A percentile compares a stretch with the other conserved stretches of the same genome.
Conservation (phyloP, 768 basidiomycete species). For the Suillus subalutaceus region DNA sequence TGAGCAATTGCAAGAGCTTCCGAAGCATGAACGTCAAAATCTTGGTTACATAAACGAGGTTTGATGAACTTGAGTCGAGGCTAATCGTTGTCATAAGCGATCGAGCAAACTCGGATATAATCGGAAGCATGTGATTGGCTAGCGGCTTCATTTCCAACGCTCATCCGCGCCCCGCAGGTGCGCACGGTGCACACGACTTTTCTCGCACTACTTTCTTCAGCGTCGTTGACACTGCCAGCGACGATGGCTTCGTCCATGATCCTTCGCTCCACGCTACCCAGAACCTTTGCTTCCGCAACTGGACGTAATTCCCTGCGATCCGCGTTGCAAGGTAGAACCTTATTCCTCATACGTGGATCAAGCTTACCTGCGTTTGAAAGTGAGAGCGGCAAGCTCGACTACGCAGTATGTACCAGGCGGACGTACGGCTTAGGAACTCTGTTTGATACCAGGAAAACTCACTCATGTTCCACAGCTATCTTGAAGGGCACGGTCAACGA, state of each 20-base stretch:
- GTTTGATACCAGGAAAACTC: background rate
- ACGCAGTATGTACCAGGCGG: conserved; percentile 60
- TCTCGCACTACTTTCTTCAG: conserved; percentile 1
- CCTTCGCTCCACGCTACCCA: conserved; percentile 52
- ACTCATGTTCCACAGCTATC: conserved; percentile 54
- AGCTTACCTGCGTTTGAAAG: conserved; percentile 29
- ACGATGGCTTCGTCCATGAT: conserved; percentile 55
- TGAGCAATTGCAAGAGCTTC: background rate
- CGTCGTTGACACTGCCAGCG: conserved; percentile 2
- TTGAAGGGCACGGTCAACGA: conserved; percentile 95
- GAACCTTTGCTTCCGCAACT: conserved; percentile 39
- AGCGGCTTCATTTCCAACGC: background rate
- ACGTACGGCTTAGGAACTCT: background rate
- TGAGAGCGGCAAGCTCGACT: conserved; percentile 41
- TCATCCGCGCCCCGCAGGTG: background rate
- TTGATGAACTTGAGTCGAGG: too few species aligned
- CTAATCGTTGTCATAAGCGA: background rate
- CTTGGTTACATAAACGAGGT: too few species aligned
- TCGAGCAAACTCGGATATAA: background rate
- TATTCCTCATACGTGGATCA: background rate
- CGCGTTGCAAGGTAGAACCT: conserved; percentile 42
- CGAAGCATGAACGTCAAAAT: background rate
- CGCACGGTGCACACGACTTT: conserved; percentile 1
- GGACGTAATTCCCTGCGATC: conserved; percentile 44
- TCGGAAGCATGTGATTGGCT: conserved; percentile 6